phyloP scores from a whole-genome alignment of 805 yeast species.

The Candida boidinii region DNA sequence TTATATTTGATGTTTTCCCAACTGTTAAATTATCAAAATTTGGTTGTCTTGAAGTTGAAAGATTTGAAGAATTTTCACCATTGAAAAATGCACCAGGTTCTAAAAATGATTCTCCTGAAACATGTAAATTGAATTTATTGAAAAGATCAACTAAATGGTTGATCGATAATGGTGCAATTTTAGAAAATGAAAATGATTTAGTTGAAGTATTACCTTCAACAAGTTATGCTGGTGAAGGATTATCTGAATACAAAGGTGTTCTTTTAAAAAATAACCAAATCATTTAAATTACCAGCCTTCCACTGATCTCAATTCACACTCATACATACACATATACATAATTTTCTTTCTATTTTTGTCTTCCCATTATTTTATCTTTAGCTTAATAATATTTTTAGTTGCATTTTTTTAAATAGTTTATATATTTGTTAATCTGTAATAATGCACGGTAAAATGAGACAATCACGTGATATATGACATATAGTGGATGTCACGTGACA shows the following conservation, averaged over 20 bases:
- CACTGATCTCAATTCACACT: no score
- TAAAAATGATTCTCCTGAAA: conserved; percentile 75
- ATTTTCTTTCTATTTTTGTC: no score
- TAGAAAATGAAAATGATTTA: conserved; percentile 33
- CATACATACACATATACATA: no score
- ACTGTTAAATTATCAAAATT: conserved; percentile 60
- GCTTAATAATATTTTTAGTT: no score
- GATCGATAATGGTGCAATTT: conserved; percentile 54
- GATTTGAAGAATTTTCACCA: conserved; percentile 85
- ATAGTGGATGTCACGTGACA: no score
- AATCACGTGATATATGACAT: no score
- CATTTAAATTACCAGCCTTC: not conserved
- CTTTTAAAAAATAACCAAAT: conserved; percentile 16
- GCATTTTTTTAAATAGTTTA: no score
- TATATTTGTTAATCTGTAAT: no score
- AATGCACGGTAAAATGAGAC: no score
- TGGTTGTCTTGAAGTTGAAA: conserved; percentile 87
- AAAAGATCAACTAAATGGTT: conserved; percentile 72
- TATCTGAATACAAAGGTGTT: conserved; percentile 46
- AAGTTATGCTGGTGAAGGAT: conserved; percentile 70
- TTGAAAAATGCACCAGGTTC: conserved; percentile 85
- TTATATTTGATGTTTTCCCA: conserved; percentile 93
- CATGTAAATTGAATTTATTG: conserved; percentile 62
- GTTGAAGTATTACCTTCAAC: conserved; percentile 76
- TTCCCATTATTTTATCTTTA: no score